Conservation (phyloP, 2,329 filamentous ascomycete species). For the Zasmidium cellare region DNA sequence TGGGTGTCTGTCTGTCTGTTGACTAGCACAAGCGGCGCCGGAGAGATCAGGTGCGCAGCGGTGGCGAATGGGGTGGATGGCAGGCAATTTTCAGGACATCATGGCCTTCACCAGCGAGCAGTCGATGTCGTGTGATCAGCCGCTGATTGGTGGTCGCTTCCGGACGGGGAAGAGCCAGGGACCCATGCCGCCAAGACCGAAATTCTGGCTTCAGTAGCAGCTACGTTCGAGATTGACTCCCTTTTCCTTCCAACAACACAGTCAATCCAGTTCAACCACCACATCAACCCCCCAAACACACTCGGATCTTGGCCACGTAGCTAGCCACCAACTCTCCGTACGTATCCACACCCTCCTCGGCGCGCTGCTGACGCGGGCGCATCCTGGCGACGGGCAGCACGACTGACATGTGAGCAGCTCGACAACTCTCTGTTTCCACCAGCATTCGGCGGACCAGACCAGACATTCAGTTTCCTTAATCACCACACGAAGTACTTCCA, state of each 20-base stretch:
- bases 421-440: constrained; percentile 49
- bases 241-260: constrained; percentile 28
- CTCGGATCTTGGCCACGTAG: constrained; percentile 43
- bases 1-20: background rate
- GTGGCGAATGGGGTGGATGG: background rate
- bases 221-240: constrained; percentile 9
- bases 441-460: constrained; percentile 41
- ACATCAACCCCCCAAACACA: constrained; percentile 21
- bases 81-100: background rate
- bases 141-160: background rate
- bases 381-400: constrained; percentile 3
- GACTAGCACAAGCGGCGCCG: background rate
- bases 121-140: background rate
- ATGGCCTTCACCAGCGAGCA: background rate
- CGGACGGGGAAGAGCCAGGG: background rate
- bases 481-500: constrained; percentile 35
- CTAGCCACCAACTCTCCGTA: constrained; percentile 50
- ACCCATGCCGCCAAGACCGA: background rate
- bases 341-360: constrained; percentile 7
- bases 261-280: constrained; percentile 22
- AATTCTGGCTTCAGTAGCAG: background rate
- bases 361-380: background rate
- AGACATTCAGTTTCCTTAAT: constrained; percentile 42
- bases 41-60: background rate
- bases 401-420: constrained; percentile 38